Conservation (phyloP, 495 filamentous ascomycete genomes). For the Neurospora discreta region DNA sequence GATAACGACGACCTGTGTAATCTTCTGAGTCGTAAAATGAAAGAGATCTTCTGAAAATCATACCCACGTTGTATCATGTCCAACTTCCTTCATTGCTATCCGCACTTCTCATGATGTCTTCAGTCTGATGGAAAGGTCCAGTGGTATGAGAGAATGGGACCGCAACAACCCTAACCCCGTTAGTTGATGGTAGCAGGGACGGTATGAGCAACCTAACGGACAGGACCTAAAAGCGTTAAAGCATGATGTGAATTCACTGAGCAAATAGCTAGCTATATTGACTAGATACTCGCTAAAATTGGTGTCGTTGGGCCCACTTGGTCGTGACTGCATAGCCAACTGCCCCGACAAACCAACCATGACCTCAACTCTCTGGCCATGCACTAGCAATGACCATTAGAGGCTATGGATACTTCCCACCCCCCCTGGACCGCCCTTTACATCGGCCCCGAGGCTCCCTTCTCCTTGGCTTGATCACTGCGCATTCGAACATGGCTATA, state of each 20-base stretch:
- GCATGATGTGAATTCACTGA: neutral
- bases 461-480: conserved; percentile 8
- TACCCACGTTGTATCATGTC: neutral
- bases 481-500: conserved; percentile 6
- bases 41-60: neutral
- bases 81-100: neutral
- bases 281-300: neutral
- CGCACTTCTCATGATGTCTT: neutral
- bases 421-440: neutral
- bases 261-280: neutral
- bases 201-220: neutral
- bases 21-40: neutral
- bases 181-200: neutral
- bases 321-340: conserved; percentile 13
- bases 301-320: conserved; percentile 15
- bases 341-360: conserved; percentile 8
- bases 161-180: neutral
- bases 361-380: conserved; percentile 9
- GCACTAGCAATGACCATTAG: conserved; percentile 23
- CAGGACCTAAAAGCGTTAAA: neutral
- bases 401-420: conserved; percentile 4
- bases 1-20: neutral
- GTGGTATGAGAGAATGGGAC: neutral
- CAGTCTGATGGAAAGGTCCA: neutral
- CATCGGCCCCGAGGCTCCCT: neutral